Percentiles rank a stretch among this genome's conserved stretches.
Conservation (phyloP, 129 eudicot genomes). For the Heracleum sosnowskyi region DNA sequence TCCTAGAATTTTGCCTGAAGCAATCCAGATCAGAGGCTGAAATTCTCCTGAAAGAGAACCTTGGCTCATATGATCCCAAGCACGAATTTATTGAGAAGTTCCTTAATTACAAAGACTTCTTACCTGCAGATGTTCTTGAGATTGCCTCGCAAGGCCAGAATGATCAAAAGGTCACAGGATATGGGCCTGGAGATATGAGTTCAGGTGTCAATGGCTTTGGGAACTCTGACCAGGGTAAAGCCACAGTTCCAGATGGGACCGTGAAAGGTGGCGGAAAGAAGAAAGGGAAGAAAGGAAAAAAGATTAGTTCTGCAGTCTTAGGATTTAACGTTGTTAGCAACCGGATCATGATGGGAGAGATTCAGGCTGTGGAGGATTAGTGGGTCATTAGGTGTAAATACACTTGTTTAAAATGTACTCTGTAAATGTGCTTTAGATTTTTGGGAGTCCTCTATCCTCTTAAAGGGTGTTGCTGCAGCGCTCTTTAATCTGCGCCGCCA, state of each 20-base stretch:
- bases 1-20: constrained; percentile 81
- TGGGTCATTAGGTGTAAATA: constrained; percentile 40
- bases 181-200: constrained; percentile 31
- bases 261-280: constrained; percentile 60
- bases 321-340: constrained; percentile 94
- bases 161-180: constrained; percentile 25
- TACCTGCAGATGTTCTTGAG: constrained; percentile 67
- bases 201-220: constrained; percentile 27
- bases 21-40: constrained; percentile 85
- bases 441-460: not conserved
- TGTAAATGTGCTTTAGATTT: constrained; percentile 34
- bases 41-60: constrained; percentile 64
- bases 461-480: constrained; percentile 32
- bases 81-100: constrained; percentile 81
- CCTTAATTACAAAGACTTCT: constrained; percentile 70
- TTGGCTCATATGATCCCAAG: constrained; percentile 70
- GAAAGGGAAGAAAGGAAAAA: constrained; percentile 86
- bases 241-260: constrained; percentile 31
- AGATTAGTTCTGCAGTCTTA: constrained; percentile 62
- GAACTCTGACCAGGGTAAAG: constrained; percentile 20
- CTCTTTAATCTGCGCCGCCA: constrained; percentile 35
- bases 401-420: constrained; percentile 24
- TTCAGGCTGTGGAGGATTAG: constrained; percentile 64
- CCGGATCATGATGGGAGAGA: constrained; percentile 99
- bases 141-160: constrained; percentile 63